Conservation (phyloP, 371 early-diverging fungal genomes). For the Circinella umbellata region DNA sequence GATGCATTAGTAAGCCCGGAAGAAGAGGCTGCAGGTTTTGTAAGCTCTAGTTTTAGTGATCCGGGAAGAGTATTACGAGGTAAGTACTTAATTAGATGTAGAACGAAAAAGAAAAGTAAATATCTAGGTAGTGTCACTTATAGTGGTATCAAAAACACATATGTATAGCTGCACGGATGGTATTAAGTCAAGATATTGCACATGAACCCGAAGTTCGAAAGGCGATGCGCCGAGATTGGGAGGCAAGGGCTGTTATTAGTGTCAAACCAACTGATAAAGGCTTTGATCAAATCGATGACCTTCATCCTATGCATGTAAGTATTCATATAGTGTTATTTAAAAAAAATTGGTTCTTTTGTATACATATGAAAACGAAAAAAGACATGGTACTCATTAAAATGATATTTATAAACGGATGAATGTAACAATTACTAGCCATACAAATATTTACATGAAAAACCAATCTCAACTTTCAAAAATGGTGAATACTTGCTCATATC, state of each 20-base stretch:
- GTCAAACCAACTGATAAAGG: conserved; percentile 90
- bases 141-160: not conserved
- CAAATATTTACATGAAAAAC: conserved; percentile 87
- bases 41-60: conserved; percentile 57
- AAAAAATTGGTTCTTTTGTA: too few species aligned
- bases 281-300: conserved; percentile 70
- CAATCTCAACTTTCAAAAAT: conserved; percentile 68
- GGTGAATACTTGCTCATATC: conserved; percentile 80
- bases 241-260: conserved; percentile 68
- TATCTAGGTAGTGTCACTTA: not conserved
- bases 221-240: conserved; percentile 80
- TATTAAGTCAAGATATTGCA: conserved; percentile 80
- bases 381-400: too few species aligned
- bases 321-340: too few species aligned
- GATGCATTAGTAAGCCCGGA: conserved; percentile 57
- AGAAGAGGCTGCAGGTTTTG: conserved; percentile 67
- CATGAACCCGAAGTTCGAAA: conserved; percentile 85
- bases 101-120: not conserved
- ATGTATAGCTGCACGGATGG: conserved; percentile 62
- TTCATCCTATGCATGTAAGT: conserved; percentile 73
- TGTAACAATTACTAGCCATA: conserved; percentile 55
- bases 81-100: not conserved
- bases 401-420: too few species aligned
- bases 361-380: too few species aligned
- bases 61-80: conserved; percentile 16